phyloP scores from a whole-genome alignment of 768 basidiomycete genomes.

The Exidia glandulosa region DNA sequence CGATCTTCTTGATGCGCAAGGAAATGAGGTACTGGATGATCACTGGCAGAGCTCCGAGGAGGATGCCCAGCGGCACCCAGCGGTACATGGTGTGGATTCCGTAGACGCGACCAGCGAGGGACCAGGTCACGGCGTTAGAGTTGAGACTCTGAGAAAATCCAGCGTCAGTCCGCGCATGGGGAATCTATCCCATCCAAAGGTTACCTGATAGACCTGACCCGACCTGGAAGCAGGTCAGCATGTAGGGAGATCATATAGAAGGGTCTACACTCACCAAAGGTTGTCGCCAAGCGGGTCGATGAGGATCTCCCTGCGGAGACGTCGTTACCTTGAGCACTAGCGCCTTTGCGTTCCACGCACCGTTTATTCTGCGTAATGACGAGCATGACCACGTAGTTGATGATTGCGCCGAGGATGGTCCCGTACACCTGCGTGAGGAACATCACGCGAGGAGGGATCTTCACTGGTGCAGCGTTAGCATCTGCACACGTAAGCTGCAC shows the following conservation, averaged over 20 bases:
- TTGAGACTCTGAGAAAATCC: conserved; percentile 33
- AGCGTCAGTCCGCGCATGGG: background rate
- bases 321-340: background rate
- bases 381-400: conserved; percentile 36
- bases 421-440: conserved; percentile 59
- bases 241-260: background rate
- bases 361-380: background rate
- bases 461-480: conserved; percentile 20
- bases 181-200: background rate
- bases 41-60: conserved; percentile 44
- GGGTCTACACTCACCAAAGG: conserved; percentile 32
- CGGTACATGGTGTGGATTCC: conserved; percentile 44
- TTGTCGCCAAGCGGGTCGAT: conserved; percentile 44
- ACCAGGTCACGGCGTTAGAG: conserved; percentile 53
- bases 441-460: conserved; percentile 57
- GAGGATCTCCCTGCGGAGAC: conserved; percentile 41
- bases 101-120: conserved; percentile 47
- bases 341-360: background rate
- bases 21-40: conserved; percentile 41
- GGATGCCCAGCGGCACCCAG: conserved; percentile 40
- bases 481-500: background rate
- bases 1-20: conserved; percentile 46
- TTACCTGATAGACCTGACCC: background rate
- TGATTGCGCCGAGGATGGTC: conserved; percentile 37
- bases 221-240: background rate